phyloP scores from a whole-genome alignment of 1,284 basidiomycete genomes.

The Pascua guehoae region DNA sequence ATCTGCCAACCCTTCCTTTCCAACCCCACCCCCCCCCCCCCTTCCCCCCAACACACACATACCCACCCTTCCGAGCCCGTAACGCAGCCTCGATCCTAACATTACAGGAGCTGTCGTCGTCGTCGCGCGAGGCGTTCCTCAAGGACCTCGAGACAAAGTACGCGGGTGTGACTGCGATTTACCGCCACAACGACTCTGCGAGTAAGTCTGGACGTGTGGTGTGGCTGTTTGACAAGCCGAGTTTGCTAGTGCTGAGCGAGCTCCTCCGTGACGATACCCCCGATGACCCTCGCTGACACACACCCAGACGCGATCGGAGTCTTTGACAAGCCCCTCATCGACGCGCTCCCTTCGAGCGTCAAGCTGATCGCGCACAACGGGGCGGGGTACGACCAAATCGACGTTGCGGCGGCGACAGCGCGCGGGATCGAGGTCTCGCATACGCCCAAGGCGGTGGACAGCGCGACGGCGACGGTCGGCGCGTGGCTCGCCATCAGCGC shows the following conservation, averaged over 20 bases:
- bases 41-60: too few species aligned
- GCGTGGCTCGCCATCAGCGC: constrained; percentile 79
- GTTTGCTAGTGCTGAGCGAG: not conserved
- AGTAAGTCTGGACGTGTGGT: constrained; percentile 23
- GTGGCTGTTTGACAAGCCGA: constrained; percentile 45
- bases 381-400: constrained; percentile 86
- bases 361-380: constrained; percentile 89
- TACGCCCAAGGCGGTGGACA: constrained; percentile 85
- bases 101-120: constrained; percentile 62
- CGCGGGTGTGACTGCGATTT: constrained; percentile 69
- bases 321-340: constrained; percentile 74
- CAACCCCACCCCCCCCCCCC: too few species aligned
- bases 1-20: too few species aligned
- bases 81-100: not conserved
- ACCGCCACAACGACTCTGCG: constrained; percentile 56
- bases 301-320: constrained; percentile 59
- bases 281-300: not conserved
- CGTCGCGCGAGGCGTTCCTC: constrained; percentile 65
- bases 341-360: constrained; percentile 62
- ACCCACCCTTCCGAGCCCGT: too few species aligned
- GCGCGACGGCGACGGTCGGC: constrained; percentile 84
- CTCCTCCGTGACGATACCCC: not conserved
- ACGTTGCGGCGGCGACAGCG: constrained; percentile 67
- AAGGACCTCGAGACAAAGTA: constrained; percentile 68
- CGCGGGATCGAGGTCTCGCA: constrained; percentile 81